Evolutionary conservation across 1,139 yeast species (phyloP).

Genomic region (Komagataea norvegica): DNA sequence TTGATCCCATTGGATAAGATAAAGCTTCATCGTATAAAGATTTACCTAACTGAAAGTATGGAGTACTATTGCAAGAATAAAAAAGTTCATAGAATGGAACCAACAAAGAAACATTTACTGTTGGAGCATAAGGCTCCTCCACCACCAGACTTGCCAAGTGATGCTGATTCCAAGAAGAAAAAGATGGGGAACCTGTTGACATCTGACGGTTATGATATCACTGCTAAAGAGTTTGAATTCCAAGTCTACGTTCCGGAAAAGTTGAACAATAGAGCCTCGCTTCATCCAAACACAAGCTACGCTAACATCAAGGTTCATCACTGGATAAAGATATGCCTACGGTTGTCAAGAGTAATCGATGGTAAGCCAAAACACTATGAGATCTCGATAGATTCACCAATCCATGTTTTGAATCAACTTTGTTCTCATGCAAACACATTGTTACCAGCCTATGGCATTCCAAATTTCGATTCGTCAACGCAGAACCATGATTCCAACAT

Average conservation of each 20-base stretch:
- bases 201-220: slow-evolving; percentile 34
- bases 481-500: slow-evolving; percentile 33
- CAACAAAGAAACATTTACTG: slow-evolving; percentile 71
- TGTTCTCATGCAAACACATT: slow-evolving; percentile 75
- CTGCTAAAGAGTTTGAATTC: slow-evolving; percentile 69
- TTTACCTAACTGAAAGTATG: slow-evolving; percentile 80
- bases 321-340: slow-evolving; percentile 84
- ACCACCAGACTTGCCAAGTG: slow-evolving; percentile 28
- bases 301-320: slow-evolving; percentile 80
- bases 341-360: slow-evolving; percentile 61
- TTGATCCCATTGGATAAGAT: slow-evolving; percentile 86
- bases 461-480: slow-evolving; percentile 13
- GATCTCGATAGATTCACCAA: slow-evolving; percentile 86
- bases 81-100: slow-evolving; percentile 89
- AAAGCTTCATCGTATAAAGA: slow-evolving; percentile 76
- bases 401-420: slow-evolving; percentile 54
- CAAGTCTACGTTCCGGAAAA: slow-evolving; percentile 73
- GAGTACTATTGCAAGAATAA: slow-evolving; percentile 85
- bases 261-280: slow-evolving; percentile 42
- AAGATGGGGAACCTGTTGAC: slow-evolving; percentile 38
- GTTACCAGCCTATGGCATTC: slow-evolving; percentile 40
- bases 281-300: slow-evolving; percentile 82
- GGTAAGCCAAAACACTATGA: slow-evolving; percentile 82
- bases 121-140: slow-evolving; percentile 71
- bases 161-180: slow-evolving; percentile 33